A percentile compares a stretch with the other conserved stretches of the same genome.
Conservation (phyloP, 208 protist genomes). For the Acanthamoeba sp. region DNA sequence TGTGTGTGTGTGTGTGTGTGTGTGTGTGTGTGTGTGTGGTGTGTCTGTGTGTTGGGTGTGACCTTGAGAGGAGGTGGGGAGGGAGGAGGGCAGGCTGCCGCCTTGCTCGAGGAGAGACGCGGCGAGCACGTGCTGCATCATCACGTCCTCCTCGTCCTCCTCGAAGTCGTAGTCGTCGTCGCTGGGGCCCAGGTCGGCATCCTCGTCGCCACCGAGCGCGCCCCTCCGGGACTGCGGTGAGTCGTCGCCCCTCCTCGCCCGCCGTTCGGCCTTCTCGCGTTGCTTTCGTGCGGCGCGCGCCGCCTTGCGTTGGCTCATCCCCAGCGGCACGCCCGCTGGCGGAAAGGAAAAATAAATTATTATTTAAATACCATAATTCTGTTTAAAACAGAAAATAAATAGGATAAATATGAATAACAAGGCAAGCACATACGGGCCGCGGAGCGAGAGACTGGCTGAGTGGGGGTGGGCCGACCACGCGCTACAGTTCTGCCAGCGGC, state of each 20-base stretch:
- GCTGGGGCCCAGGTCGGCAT: neutral
- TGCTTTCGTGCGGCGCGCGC: neutral
- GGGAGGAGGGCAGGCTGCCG: neutral
- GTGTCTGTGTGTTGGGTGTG: neutral
- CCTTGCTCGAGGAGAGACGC: neutral
- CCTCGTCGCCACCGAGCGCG: neutral
- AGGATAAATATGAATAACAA: neutral
- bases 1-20: no score
- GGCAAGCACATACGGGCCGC: neutral
- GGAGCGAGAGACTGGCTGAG: no score
- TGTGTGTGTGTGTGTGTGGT: no score
- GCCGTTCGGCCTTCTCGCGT: neutral
- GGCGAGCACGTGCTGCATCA: slow-evolving; percentile 15
- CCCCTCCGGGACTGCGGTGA: neutral
- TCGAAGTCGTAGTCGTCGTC: neutral
- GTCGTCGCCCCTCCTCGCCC: neutral
- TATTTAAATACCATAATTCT: neutral
- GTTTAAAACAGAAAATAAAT: neutral
- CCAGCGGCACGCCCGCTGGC: neutral
- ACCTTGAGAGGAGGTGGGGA: neutral
- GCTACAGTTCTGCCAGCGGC: neutral
- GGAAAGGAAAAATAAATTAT: neutral
- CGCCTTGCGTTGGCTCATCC: slow-evolving; percentile 24
- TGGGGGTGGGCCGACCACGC: no score
- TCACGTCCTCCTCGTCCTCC: slow-evolving; percentile 33